phyloP scores from a whole-genome alignment of 192 early-diverging fungal species.

The Backusella macrospora region DNA sequence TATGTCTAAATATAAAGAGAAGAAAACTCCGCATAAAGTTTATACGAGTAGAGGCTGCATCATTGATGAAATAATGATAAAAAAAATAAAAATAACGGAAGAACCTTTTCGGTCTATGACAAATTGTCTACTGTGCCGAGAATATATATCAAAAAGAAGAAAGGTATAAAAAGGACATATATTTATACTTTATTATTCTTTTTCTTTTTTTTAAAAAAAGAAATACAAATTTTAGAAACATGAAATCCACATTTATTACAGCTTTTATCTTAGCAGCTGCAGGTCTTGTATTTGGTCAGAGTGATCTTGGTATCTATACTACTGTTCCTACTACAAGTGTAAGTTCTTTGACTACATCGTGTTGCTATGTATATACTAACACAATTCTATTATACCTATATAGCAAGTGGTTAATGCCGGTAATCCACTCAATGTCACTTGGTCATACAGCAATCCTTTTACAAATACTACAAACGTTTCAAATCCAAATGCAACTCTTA shows the following conservation, averaged over 20 bases:
- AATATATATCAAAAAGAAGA: too few relatives aligned
- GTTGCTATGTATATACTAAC: too few relatives aligned
- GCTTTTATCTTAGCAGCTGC: not conserved
- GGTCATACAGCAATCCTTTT: not conserved
- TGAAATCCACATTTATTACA: slow-evolving; percentile 2
- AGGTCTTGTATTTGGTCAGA: not conserved
- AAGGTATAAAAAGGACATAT: too few relatives aligned
- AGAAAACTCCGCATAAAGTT: slow-evolving; percentile 1
- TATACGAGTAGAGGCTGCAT: not conserved
- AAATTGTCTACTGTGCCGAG: not conserved
- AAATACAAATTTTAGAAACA: not conserved
- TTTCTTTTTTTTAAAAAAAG: not conserved
- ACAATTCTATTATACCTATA: not conserved
- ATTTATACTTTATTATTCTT: not conserved
- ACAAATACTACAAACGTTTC: not conserved
- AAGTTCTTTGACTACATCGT: not conserved
- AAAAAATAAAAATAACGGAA: not conserved
- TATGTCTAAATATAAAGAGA: not conserved
- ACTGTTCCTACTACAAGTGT: not conserved
- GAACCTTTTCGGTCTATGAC: not conserved
- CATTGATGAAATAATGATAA: not conserved
- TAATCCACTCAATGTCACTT: slow-evolving; percentile 6
- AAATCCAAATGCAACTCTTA: not conserved
- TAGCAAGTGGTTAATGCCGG: slow-evolving; percentile 14
- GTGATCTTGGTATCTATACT: not conserved